These are phyloP conservation scores for Glycyrrhiza uralensis DNA, from an alignment of 306 rosid genomes.

Conservation along the genomic window DNA sequence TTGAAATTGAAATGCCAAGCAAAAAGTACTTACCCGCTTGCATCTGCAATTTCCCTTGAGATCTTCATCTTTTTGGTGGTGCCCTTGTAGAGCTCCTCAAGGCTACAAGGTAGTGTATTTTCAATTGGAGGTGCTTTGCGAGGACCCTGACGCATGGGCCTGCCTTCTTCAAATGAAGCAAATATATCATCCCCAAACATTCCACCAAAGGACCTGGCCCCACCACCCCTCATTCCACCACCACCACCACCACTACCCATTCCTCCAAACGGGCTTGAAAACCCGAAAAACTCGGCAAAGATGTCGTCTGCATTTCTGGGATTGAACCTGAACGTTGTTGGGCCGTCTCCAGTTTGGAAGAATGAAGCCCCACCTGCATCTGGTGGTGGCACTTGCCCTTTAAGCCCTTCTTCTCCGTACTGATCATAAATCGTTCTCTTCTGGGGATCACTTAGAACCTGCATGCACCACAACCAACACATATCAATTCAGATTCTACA, in stretches of 20 bases:
- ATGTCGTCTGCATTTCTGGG: slow-evolving; percentile 76
- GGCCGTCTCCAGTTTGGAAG: slow-evolving; percentile 72
- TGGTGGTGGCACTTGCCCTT: slow-evolving; percentile 79
- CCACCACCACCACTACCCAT: slow-evolving; percentile 43
- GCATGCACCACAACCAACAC: neutral
- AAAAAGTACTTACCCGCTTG: slow-evolving; percentile 29
- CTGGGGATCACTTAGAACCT: slow-evolving; percentile 92
- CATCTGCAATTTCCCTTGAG: slow-evolving; percentile 71
- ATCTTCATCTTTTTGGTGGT: slow-evolving; percentile 84
- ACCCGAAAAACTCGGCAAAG: slow-evolving; percentile 70
- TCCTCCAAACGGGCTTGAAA: slow-evolving; percentile 72
- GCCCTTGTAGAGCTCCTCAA: slow-evolving; percentile 82
- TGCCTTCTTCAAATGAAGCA: slow-evolving; percentile 56
- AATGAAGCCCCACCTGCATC: slow-evolving; percentile 66
- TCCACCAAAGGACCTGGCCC: slow-evolving; percentile 62
- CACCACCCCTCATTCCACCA: slow-evolving; percentile 50
- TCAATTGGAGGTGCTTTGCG: slow-evolving; percentile 69
- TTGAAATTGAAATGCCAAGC: neutral
- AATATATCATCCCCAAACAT: slow-evolving; percentile 68
- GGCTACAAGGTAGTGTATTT: slow-evolving; percentile 60
- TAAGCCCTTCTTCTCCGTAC: slow-evolving; percentile 87
- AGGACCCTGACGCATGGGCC: slow-evolving; percentile 62
- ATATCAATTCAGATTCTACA: neutral
- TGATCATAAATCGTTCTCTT: slow-evolving; percentile 84
- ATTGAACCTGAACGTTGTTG: slow-evolving; percentile 71